A percentile compares a stretch with the other conserved stretches of the same genome.
These are phyloP conservation scores for Phytophthora foliorum DNA, from an alignment of 352 stramenopile genomes.

Conservation along the genomic window DNA sequence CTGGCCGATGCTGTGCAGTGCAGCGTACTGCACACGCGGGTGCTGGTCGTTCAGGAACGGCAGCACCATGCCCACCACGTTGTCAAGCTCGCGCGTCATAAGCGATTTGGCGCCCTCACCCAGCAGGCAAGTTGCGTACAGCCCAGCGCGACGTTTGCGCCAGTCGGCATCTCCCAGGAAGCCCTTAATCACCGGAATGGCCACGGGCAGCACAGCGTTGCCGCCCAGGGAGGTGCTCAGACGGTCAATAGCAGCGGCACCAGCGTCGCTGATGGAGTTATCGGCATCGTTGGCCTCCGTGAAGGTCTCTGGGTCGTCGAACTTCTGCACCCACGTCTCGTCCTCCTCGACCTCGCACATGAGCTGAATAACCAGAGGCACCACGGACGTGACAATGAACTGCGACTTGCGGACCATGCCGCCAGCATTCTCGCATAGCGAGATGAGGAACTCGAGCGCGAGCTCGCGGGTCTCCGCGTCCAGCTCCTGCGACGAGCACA, in stretches of 20 bases:
- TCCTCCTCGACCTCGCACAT: constrained; percentile 88
- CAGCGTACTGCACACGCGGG: constrained; percentile 84
- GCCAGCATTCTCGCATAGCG: constrained; percentile 81
- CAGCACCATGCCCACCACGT: constrained; percentile 73
- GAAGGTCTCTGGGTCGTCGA: constrained; percentile 87
- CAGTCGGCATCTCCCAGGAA: constrained; percentile 75
- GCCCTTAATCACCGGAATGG: constrained; percentile 77
- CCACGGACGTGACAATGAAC: constrained; percentile 68
- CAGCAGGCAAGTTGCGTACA: constrained; percentile 84
- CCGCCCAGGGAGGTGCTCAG: constrained; percentile 78
- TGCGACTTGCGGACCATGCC: constrained; percentile 85
- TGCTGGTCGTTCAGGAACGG: constrained; percentile 78
- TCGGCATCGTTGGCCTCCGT: constrained; percentile 70
- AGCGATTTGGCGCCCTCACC: constrained; percentile 82
- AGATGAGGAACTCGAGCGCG: constrained; percentile 85
- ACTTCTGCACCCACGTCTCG: constrained; percentile 71
- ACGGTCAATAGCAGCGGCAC: constrained; percentile 81
- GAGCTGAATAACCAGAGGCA: constrained; percentile 81
- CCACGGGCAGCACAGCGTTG: constrained; percentile 76
- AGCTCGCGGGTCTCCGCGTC: constrained; percentile 83
- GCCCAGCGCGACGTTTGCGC: constrained; percentile 79
- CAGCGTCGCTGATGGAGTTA: constrained; percentile 75
- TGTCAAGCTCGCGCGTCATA: constrained; percentile 85
- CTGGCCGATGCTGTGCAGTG: constrained; percentile 86
- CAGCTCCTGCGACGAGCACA: constrained; percentile 69